These are phyloP conservation scores for Prunus kanzakura DNA, from an alignment of 306 rosid species.

Conservation along the genomic window DNA sequence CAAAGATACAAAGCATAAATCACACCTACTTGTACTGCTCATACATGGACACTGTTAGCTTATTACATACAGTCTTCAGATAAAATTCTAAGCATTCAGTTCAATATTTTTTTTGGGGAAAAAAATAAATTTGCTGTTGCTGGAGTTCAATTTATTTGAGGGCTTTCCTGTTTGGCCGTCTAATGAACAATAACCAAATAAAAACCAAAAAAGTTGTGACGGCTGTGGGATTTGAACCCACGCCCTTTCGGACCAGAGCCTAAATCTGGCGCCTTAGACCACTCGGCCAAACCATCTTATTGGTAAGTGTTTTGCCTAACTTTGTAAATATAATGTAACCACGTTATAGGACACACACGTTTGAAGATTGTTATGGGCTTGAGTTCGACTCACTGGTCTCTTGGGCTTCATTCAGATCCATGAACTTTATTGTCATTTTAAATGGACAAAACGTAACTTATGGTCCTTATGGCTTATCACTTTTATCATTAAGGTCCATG, in stretches of 20 bases:
- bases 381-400: neutral
- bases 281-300: constrained; percentile 6
- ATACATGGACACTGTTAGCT: too few species aligned
- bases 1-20: too few species aligned
- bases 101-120: too few species aligned
- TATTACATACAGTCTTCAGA: too few species aligned
- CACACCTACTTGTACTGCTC: too few species aligned
- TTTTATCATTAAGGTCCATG: accelerated
- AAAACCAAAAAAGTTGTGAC: neutral
- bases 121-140: too few species aligned
- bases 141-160: too few species aligned
- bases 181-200: too few species aligned
- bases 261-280: neutral
- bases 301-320: accelerated
- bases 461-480: accelerated
- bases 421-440: neutral
- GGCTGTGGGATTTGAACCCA: constrained; percentile 31
- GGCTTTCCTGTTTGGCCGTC: too few species aligned
- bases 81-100: too few species aligned
- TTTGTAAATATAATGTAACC: too few species aligned
- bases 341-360: neutral
- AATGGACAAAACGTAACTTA: too few species aligned
- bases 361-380: neutral
- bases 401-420: neutral
- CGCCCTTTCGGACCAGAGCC: constrained; percentile 32